Conservation (phyloP, 2,329 filamentous ascomycete genomes). For the Xylaria sp. region DNA sequence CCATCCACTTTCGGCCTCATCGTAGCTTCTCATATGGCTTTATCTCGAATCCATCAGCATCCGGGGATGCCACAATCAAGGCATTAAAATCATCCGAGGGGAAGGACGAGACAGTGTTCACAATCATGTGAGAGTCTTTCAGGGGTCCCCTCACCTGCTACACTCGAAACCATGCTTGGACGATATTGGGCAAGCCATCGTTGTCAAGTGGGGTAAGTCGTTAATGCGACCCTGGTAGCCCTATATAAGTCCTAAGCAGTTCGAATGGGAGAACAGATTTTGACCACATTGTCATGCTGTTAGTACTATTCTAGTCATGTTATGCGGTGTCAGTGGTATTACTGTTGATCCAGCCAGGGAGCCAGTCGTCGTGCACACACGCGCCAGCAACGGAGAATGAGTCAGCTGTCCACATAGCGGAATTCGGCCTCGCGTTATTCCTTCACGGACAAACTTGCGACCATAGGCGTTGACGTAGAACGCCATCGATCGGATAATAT, state of each 20-base stretch:
- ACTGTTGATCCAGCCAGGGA: background rate
- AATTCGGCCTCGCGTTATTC: background rate
- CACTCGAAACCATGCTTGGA: constrained; percentile 1
- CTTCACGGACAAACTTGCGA: background rate
- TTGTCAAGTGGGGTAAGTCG: constrained; percentile 1
- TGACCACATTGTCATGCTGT: background rate
- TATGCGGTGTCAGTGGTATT: background rate
- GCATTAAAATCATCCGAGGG: background rate
- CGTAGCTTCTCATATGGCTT: background rate
- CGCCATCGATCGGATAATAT: background rate
- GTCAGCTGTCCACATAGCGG: background rate
- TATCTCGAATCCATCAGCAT: background rate
- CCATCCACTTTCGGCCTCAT: background rate
- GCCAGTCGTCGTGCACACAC: background rate
- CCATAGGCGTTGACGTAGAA: background rate
- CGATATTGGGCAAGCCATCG: constrained; percentile 19
- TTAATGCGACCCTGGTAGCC: background rate
- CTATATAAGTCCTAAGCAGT: background rate
- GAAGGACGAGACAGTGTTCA: constrained; percentile 5
- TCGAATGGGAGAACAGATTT: background rate
- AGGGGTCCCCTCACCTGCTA: background rate
- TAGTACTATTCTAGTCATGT: background rate
- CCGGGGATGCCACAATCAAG: constrained; percentile 1
- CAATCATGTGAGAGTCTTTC: background rate
- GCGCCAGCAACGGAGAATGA: background rate